These are phyloP conservation scores for Holtermannia corniformis DNA, from an alignment of 768 basidiomycete species.

Conservation along the genomic window DNA sequence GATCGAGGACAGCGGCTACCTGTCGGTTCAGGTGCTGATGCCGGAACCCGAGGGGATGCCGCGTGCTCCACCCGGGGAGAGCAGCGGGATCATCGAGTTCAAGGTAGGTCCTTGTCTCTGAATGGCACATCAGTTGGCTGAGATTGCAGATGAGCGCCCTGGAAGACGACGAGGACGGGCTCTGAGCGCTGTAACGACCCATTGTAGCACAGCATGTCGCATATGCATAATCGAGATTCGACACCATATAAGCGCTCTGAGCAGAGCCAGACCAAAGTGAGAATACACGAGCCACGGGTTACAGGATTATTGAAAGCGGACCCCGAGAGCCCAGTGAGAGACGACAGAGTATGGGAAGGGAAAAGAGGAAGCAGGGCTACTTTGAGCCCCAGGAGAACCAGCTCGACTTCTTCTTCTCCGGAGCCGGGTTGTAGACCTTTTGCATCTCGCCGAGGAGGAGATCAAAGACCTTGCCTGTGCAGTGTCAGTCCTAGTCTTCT, in stretches of 20 bases:
- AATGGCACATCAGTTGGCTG: background rate
- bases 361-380: constrained; percentile 1
- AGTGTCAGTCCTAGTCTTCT: no score
- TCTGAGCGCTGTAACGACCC: background rate
- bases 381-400: constrained; percentile 31
- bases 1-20: constrained; percentile 68
- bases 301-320: background rate
- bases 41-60: constrained; percentile 46
- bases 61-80: constrained; percentile 9
- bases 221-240: background rate
- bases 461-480: constrained; percentile 37
- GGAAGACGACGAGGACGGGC: constrained; percentile 16
- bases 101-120: constrained; percentile 50
- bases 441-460: constrained; percentile 39
- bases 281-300: no score
- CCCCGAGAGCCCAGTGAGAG: background rate
- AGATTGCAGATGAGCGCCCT: constrained; percentile 27
- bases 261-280: no score
- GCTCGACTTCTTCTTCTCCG: constrained; percentile 38
- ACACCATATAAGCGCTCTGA: no score
- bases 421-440: constrained; percentile 38
- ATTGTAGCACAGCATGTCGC: background rate
- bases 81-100: constrained; percentile 75
- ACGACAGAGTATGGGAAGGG: background rate
- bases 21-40: constrained; percentile 87